Evolutionary conservation across 306 rosid species (phyloP).

Genomic region (Alnus glutinosa): DNA sequence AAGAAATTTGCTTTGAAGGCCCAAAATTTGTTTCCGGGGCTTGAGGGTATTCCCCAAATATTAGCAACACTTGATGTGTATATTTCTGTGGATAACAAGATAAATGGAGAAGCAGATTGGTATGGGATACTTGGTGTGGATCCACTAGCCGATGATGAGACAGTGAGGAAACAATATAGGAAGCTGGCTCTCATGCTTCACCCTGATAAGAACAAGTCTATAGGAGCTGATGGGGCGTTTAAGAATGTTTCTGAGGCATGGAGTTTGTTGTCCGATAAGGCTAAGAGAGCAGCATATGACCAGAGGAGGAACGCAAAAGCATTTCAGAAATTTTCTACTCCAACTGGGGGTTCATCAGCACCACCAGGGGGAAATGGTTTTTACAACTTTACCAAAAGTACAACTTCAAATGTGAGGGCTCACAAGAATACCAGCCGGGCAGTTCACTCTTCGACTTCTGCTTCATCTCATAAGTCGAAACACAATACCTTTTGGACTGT

Average conservation of each 20-base stretch:
- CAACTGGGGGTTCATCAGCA: constrained; percentile 49
- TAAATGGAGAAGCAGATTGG: constrained; percentile 83
- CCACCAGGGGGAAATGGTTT: constrained; percentile 52
- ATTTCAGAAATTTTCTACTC: constrained; percentile 39
- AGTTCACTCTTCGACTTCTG: constrained; percentile 53
- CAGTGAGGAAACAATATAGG: constrained; percentile 70
- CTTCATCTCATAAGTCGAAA: constrained; percentile 49
- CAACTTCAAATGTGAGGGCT: constrained; percentile 47
- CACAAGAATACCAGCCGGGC: constrained; percentile 53
- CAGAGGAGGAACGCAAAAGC: constrained; percentile 52
- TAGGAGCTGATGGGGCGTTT: constrained; percentile 91
- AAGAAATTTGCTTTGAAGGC: constrained; percentile 91
- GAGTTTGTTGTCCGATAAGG: constrained; percentile 79
- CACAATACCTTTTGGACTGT: constrained; percentile 89
- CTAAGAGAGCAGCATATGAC: constrained; percentile 57
- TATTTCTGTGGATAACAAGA: constrained; percentile 64
- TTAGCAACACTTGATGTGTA: constrained; percentile 78
- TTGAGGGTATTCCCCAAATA: constrained; percentile 82
- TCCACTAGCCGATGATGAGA: constrained; percentile 68
- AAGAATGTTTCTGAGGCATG: constrained; percentile 87
- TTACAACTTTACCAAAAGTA: constrained; percentile 52
- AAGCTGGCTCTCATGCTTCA: constrained; percentile 91
- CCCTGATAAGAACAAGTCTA: constrained; percentile 90
- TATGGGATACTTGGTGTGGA: constrained; percentile 80
- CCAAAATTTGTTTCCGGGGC: constrained; percentile 68